Percentiles rank a stretch among this genome's conserved stretches.
Evolutionary conservation across 2,329 filamentous ascomycete species (phyloP).

Genomic region (Penicillium sp.): DNA sequence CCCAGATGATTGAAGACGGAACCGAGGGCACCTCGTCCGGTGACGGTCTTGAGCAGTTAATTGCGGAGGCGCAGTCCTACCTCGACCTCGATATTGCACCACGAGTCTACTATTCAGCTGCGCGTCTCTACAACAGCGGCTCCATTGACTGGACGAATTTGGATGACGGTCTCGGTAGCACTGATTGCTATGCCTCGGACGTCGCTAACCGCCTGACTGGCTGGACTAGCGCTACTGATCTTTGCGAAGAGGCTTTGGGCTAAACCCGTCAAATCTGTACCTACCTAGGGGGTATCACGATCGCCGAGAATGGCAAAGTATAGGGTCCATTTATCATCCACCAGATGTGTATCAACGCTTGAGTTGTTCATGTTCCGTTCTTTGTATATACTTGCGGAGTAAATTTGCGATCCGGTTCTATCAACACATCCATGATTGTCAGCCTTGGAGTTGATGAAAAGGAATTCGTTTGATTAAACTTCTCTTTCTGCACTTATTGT

Average conservation of each 20-base stretch:
- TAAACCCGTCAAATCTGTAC: neutral
- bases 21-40: constrained; percentile 11
- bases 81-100: constrained; percentile 5
- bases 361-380: neutral
- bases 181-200: constrained; percentile 4
- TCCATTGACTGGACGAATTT: constrained; percentile 7
- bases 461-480: too few relatives aligned
- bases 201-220: constrained; percentile 6
- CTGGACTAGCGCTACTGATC: neutral
- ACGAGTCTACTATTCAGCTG: constrained; percentile 18
- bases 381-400: neutral
- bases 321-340: neutral
- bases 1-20: constrained; percentile 19
- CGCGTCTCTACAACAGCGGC: constrained; percentile 20
- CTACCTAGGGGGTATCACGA: neutral
- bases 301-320: neutral
- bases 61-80: constrained; percentile 12
- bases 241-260: neutral
- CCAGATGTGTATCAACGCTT: neutral
- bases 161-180: constrained; percentile 13
- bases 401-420: neutral
- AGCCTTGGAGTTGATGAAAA: too few relatives aligned
- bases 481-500: too few relatives aligned
- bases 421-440: too few relatives aligned
- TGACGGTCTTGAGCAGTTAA: neutral